Evolutionary conservation across 129 eudicot species (phyloP).

Genomic region (Silybum marianum): DNA sequence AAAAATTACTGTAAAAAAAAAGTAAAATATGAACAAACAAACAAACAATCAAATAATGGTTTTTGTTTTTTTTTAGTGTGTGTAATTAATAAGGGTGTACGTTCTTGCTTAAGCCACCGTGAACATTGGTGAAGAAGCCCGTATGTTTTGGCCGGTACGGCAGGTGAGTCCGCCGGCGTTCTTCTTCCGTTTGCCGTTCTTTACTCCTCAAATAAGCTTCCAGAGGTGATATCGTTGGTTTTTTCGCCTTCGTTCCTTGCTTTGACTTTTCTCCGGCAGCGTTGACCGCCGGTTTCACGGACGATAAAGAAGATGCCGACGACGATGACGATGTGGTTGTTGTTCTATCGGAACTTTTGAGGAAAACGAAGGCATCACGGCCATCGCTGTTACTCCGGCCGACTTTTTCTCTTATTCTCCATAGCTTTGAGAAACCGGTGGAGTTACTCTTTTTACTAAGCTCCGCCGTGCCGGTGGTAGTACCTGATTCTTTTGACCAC

Average conservation of each 20-base stretch:
- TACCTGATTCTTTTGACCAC: slow-evolving; percentile 41
- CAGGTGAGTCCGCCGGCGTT: slow-evolving; percentile 58
- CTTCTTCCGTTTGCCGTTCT: slow-evolving; percentile 48
- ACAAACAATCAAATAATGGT: slow-evolving; percentile 19
- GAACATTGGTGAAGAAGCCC: slow-evolving; percentile 77
- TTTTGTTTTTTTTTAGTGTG: background rate
- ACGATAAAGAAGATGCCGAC: slow-evolving; percentile 5
- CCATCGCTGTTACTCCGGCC: slow-evolving; percentile 84
- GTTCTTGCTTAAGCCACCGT: slow-evolving; percentile 64
- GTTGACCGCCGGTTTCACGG: slow-evolving; percentile 22
- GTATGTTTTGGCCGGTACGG: slow-evolving; percentile 69
- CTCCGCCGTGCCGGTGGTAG: slow-evolving; percentile 36
- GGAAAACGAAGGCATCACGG: slow-evolving; percentile 82
- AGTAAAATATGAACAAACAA: background rate
- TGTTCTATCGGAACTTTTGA: slow-evolving; percentile 32
- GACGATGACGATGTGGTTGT: background rate
- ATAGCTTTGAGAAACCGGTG: slow-evolving; percentile 93
- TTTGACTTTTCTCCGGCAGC: slow-evolving; percentile 31
- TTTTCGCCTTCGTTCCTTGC: slow-evolving; percentile 39
- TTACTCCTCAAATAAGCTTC: slow-evolving; percentile 56
- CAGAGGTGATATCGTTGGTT: slow-evolving; percentile 47
- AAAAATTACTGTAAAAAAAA: background rate
- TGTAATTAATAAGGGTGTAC: slow-evolving; percentile 64
- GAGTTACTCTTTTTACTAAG: slow-evolving; percentile 80
- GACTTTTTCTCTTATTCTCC: slow-evolving; percentile 68